Evolutionary conservation across 164 flowering plant genomes (phyloP).

Genomic region (Cinnamomum micranthum): DNA sequence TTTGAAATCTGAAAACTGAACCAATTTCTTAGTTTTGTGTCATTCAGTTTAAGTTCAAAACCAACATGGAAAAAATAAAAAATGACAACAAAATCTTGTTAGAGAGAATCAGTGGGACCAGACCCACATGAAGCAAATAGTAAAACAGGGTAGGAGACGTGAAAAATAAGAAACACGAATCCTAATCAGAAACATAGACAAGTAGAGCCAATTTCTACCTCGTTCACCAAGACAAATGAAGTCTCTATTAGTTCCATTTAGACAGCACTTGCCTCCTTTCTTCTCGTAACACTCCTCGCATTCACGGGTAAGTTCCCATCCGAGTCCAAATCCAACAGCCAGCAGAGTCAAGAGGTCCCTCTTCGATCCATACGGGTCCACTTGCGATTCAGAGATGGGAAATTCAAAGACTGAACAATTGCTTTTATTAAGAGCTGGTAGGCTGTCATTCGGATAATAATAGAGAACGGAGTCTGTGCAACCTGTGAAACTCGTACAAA

Average conservation of each 20-base stretch:
- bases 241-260: neutral
- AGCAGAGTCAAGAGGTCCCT: neutral
- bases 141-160: too few species aligned
- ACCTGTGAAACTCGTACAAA: neutral
- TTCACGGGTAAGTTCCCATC: neutral
- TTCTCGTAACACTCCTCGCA: neutral
- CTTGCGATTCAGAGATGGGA: neutral
- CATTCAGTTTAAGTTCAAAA: too few species aligned
- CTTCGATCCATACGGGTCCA: neutral
- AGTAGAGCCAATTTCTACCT: neutral
- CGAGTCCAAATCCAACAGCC: neutral
- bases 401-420: neutral
- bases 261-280: neutral
- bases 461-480: neutral
- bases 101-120: too few species aligned
- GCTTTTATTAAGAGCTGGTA: too few species aligned
- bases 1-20: too few species aligned
- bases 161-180: too few species aligned
- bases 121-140: too few species aligned
- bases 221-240: neutral
- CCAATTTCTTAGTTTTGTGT: too few species aligned
- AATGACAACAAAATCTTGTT: too few species aligned
- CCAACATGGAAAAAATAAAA: too few species aligned
- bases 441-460: neutral
- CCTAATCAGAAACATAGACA: neutral